These are phyloP conservation scores for Boletus patriciae DNA, from an alignment of 768 basidiomycete genomes.

Conservation along the genomic window DNA sequence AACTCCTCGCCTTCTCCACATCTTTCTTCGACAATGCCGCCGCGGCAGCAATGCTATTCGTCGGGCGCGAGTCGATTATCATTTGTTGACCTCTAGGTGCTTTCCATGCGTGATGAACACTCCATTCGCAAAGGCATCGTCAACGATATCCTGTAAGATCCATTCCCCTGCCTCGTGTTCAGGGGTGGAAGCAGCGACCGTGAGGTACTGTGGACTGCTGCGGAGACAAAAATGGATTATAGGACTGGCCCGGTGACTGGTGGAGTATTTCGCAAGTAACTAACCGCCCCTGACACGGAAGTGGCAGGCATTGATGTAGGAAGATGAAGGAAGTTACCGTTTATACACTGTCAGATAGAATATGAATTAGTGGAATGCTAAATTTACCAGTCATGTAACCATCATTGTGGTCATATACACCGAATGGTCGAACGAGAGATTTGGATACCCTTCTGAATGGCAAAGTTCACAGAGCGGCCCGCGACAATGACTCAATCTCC, in stretches of 20 bases:
- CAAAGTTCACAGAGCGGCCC: conserved; percentile 93
- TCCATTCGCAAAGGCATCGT: conserved; percentile 77
- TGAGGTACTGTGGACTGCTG: conserved; percentile 24
- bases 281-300: conserved; percentile 82
- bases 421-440: conserved; percentile 88
- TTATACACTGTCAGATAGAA: conserved; percentile 75
- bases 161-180: conserved; percentile 72
- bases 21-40: conserved; percentile 86
- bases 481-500: conserved; percentile 99
- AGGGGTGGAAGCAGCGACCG: conserved; percentile 31
- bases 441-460: conserved; percentile 96
- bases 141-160: conserved; percentile 88
- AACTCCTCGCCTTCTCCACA: conserved; percentile 81
- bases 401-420: conserved; percentile 97
- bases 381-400: background rate
- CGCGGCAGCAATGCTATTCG: conserved; percentile 79
- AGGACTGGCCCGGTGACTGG: conserved; percentile 80
- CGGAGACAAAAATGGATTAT: conserved; percentile 82
- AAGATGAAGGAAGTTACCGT: conserved; percentile 94
- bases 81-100: conserved; percentile 81
- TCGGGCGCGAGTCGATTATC: conserved; percentile 76
- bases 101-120: conserved; percentile 86
- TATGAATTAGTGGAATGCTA: background rate
- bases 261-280: conserved; percentile 72
- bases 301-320: conserved; percentile 94